Conservation (phyloP, 2,329 filamentous ascomycete species). For the Microdochium trichocladiopsis region DNA sequence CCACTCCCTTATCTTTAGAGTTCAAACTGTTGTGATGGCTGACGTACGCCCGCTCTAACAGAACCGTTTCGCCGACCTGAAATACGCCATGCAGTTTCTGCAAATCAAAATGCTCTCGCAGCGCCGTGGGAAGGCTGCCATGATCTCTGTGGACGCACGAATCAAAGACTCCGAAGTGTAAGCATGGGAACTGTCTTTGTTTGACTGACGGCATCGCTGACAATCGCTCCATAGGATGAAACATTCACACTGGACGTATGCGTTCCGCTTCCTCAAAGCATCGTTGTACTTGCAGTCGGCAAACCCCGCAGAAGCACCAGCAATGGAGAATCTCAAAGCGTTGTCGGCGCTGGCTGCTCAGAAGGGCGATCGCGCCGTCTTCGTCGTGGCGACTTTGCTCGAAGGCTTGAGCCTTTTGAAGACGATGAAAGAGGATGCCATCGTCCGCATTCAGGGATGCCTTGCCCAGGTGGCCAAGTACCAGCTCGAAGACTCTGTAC, state of each 20-base stretch:
- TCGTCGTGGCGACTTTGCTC: slow-evolving; percentile 57
- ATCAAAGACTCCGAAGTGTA: slow-evolving; percentile 63
- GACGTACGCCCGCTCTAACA: slow-evolving; percentile 16
- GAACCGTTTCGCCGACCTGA: slow-evolving; percentile 57
- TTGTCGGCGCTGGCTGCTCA: slow-evolving; percentile 53
- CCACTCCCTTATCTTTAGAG: not conserved
- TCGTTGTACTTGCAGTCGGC: slow-evolving; percentile 59
- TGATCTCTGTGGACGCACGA: slow-evolving; percentile 64
- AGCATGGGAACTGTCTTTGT: slow-evolving; percentile 15
- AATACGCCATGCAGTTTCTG: slow-evolving; percentile 72
- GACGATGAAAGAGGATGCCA: slow-evolving; percentile 53
- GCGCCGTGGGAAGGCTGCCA: slow-evolving; percentile 62
- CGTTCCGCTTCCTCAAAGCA: slow-evolving; percentile 67
- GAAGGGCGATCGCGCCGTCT: slow-evolving; percentile 56
- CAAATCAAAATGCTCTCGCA: slow-evolving; percentile 64
- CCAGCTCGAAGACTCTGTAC: slow-evolving; percentile 57
- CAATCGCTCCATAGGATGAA: slow-evolving; percentile 35
- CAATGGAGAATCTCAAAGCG: slow-evolving; percentile 62
- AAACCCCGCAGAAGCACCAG: slow-evolving; percentile 52
- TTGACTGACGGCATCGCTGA: slow-evolving; percentile 2
- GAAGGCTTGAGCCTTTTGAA: slow-evolving; percentile 65
- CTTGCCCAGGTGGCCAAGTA: slow-evolving; percentile 68
- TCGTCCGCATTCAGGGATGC: slow-evolving; percentile 65
- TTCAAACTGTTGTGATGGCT: slow-evolving; percentile 11
- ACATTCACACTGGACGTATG: slow-evolving; percentile 68